Base-by-base conservation (phyloP, 2,329 filamentous ascomycete genomes). In the Chalaropsis thielavioides region DNA sequence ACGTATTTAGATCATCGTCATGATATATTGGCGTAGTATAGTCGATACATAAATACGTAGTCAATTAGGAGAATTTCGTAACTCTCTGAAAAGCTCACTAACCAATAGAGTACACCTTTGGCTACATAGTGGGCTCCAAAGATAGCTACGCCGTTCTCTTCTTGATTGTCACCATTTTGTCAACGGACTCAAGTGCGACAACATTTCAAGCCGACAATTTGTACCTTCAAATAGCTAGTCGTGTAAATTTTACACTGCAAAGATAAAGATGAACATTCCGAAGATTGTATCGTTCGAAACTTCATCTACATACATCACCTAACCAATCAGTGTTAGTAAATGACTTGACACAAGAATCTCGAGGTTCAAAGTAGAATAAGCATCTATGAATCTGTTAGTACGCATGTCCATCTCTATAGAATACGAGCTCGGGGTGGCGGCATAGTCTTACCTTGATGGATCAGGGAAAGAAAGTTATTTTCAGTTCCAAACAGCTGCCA, bases 401-500 rank as follows among this genome's bases (percentile, higher is more conserved):
- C 11, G 43, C 11, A n/a, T 38, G n/a, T 38, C 8, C 35, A 22
- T n/a, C 5, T 27, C 5, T 22, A 41, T 8, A 38, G 35, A 38
- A 8, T 8, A 38, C 3, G 10, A 8, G 35, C 10, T 10, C 35
- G 5, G 35, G 10, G 35, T 38, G 35, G 8, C 35, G 35, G 35
- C 8, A 10, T 10, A 38, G 35, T 38, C 35, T 49, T 62, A 62
- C 61, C 61, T 31, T 65, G 38, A 64, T 61, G 60, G 63, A 67
- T 68, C 65, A 68, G 68, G 41, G 60, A 41, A 58, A 62, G 63
- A 64, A 64, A 49, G 69, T 72, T 76, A 71, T 80, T 78, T 81
- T 82, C 80, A 82, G 81, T 69, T 76, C 75, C 76, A 68, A 69
- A 75, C 70, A 67, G 56, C 62, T 71, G 24, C 61, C 59, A 54